phyloP scores from a whole-genome alignment of 495 filamentous ascomycete genomes.

The Penicillium fimorum region DNA sequence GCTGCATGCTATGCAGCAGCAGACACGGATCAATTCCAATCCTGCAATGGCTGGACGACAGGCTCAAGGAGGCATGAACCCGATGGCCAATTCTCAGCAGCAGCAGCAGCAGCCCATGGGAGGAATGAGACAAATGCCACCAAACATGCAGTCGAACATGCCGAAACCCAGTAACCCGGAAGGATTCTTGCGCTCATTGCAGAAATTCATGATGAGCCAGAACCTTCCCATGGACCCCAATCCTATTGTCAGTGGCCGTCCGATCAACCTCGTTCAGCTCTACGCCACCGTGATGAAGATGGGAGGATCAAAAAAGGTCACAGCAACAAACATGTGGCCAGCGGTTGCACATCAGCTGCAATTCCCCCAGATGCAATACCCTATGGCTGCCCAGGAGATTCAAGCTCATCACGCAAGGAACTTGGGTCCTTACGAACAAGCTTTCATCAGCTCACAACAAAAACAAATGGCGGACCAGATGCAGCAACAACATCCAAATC shows the following conservation, averaged over 20 bases:
- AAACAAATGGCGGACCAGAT: slow-evolving; percentile 52
- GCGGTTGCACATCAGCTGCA: slow-evolving; percentile 65
- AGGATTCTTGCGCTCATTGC: slow-evolving; percentile 72
- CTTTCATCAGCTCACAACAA: slow-evolving; percentile 60
- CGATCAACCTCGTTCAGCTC: slow-evolving; percentile 68
- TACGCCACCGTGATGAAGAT: slow-evolving; percentile 73
- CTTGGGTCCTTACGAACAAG: slow-evolving; percentile 69
- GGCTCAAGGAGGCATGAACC: slow-evolving; percentile 40
- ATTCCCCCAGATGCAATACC: slow-evolving; percentile 63
- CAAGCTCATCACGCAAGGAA: slow-evolving; percentile 72
- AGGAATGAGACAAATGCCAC: slow-evolving; percentile 57
- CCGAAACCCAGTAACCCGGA: slow-evolving; percentile 57
- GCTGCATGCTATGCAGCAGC: slow-evolving; percentile 54
- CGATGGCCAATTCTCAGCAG: slow-evolving; percentile 44
- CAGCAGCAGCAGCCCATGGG: slow-evolving; percentile 37
- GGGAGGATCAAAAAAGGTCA: slow-evolving; percentile 75
- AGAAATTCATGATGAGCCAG: slow-evolving; percentile 67
- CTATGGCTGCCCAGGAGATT: slow-evolving; percentile 64
- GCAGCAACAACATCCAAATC: slow-evolving; percentile 27
- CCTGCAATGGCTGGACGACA: slow-evolving; percentile 44
- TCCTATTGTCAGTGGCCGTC: slow-evolving; percentile 67
- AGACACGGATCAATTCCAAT: slow-evolving; percentile 63
- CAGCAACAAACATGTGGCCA: slow-evolving; percentile 65
- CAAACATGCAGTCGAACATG: slow-evolving; percentile 71
- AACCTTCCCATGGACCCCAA: slow-evolving; percentile 66